A percentile compares a stretch with the other conserved stretches of the same genome.
Evolutionary conservation across 176 grass and related monocot genomes (phyloP).

Genomic region (Oryza brachyantha): DNA sequence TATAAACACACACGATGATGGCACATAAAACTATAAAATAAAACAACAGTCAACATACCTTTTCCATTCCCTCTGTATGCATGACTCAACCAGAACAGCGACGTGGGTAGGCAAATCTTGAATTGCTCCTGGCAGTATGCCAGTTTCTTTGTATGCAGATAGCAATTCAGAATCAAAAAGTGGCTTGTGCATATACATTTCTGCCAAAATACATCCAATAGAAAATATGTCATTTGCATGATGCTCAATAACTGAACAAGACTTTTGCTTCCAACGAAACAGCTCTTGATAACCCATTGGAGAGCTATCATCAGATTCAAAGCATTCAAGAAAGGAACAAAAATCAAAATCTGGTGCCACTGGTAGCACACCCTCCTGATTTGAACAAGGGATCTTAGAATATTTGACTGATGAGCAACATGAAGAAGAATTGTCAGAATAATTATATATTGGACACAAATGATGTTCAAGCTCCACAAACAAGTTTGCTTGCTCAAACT

Average conservation of each 20-base stretch:
- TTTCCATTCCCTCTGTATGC: constrained; percentile 74
- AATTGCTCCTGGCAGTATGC: constrained; percentile 55
- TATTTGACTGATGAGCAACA: constrained; percentile 36
- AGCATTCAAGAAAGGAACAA: constrained; percentile 65
- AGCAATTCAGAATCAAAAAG: constrained; percentile 75
- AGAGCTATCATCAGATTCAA: constrained; percentile 65
- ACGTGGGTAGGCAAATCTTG: constrained; percentile 82
- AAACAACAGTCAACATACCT: constrained; percentile 47
- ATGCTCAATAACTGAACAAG: constrained; percentile 42
- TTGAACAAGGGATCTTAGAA: constrained; percentile 18
- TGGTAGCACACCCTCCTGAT: constrained; percentile 16
- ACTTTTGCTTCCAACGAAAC: constrained; percentile 65
- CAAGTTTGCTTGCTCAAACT: constrained; percentile 66
- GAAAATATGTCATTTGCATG: constrained; percentile 80
- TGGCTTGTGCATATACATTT: constrained; percentile 79
- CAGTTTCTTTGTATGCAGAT: constrained; percentile 83
- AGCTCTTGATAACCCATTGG: constrained; percentile 70
- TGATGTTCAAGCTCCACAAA: constrained; percentile 66
- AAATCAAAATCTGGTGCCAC: constrained; percentile 60
- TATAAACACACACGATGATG: constrained; percentile 10
- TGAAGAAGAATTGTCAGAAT: constrained; percentile 30
- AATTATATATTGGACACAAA: constrained; percentile 71
- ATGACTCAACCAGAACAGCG: constrained; percentile 77
- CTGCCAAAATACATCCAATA: constrained; percentile 79
- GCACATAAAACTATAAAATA: constrained; percentile 13